A percentile compares a stretch with the other conserved stretches of the same genome.
phyloP scores from a whole-genome alignment of 139 green algal genomes.

The Chlamydomonas asymmetrica region DNA sequence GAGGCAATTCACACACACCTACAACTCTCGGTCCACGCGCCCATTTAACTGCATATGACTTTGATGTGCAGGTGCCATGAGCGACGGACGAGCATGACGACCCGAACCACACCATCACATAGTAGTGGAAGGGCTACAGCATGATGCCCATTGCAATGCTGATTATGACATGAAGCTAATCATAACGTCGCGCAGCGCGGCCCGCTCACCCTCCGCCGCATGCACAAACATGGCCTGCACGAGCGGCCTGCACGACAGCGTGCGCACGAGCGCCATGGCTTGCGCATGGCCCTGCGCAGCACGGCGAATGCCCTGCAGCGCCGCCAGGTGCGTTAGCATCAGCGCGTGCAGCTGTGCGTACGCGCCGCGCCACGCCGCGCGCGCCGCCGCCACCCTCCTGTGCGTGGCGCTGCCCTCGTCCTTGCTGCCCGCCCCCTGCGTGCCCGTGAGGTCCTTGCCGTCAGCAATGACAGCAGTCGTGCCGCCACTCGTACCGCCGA shows the following conservation, averaged over 20 bases:
- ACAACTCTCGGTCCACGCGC: no score
- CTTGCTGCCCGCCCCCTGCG: not conserved
- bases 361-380: slow-evolving; percentile 7
- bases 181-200: no score
- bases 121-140: no score
- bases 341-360: slow-evolving; percentile 1
- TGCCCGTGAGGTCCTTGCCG: no score
- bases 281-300: slow-evolving; percentile 14
- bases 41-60: no score
- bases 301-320: slow-evolving; percentile 11
- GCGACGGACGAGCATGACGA: no score
- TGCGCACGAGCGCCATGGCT: slow-evolving; percentile 26
- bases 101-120: no score
- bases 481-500: no score
- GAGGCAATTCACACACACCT: no score
- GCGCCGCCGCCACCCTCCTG: not conserved
- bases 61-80: no score
- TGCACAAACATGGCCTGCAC: slow-evolving; percentile 31
- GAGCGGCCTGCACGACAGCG: slow-evolving; percentile 16
- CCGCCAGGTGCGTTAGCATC: slow-evolving; percentile 10
- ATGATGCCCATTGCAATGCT: no score
- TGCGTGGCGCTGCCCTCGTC: no score
- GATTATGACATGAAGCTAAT: not conserved
- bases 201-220: not conserved
- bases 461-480: not conserved